Evolutionary conservation across 2,329 filamentous ascomycete species (phyloP), one percentile per base, ranked within the genome.

Genomic region (Huntiella omanensis): DNA sequence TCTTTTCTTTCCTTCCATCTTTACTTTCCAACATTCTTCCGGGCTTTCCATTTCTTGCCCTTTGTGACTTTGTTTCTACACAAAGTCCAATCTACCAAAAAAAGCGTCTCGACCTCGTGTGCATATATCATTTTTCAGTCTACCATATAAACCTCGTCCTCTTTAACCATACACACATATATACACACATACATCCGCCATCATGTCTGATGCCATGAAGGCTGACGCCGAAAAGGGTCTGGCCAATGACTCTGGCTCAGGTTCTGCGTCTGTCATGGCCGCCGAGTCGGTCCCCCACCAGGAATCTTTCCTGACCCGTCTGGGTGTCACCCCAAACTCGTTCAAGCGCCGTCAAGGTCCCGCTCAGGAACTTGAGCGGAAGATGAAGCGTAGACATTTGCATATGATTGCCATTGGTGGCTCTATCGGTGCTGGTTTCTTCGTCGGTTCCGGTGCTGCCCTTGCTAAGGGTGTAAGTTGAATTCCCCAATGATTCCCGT

Each of bases 331-430:
- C 53, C 34, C 57, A 11, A 55, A 61, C 33, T 64, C 61, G 19
- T 64, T 64, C 59, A 58, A 59, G 54, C 56, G 54, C 49, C 56
- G 56, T 46, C 49, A 58, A 50, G 59, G 58, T 39, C 48, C 42
- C 44, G 19, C 56, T 17, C 55, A 57, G 39, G 58, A 66, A 53
- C 58, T 68, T 40, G 63, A 68, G 52, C 61, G 62, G 43, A 58
- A 61, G 53, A 70, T 76, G 63, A 69, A 71, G 62, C 62, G 64
- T 44, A 68, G 72, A 52, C 72, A 76, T 58, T 59, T 76, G 53
- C 69, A 76, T 60, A 75, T 75, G 71, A 75, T 75, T 58, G 69
- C 71, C 54, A 73, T 75, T 48, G 71, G 71, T 55, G 72, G 71
- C 49, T 73, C 71, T 32, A 76, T 76, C 47, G 72, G 72, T 58